Evolutionary conservation across 1,139 yeast species (phyloP).

Genomic region (Taphrina sp.): DNA sequence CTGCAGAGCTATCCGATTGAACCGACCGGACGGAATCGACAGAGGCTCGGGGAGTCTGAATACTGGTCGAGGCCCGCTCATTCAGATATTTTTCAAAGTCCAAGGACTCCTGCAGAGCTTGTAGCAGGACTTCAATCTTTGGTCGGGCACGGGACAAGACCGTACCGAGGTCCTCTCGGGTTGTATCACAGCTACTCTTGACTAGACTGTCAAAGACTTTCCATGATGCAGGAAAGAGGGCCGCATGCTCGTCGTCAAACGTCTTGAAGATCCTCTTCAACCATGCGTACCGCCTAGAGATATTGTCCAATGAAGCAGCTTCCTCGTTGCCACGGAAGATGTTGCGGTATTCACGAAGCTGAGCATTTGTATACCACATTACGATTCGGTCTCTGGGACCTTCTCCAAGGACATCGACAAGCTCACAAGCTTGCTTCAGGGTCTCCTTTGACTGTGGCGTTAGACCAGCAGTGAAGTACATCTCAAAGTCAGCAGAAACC

Average conservation of each 20-base stretch:
- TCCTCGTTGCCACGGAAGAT: conserved; percentile 76
- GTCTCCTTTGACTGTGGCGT: conserved; percentile 39
- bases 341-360: conserved; percentile 67
- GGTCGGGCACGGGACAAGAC: conserved; percentile 48
- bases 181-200: conserved; percentile 60
- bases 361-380: conserved; percentile 70
- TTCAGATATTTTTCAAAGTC: conserved; percentile 78
- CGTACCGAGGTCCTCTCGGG: conserved; percentile 62
- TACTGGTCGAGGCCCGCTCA: conserved; percentile 46
- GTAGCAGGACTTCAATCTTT: conserved; percentile 60
- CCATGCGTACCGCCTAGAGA: conserved; percentile 75
- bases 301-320: conserved; percentile 89
- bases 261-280: conserved; percentile 67
- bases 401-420: conserved; percentile 65
- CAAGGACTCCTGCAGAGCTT: conserved; percentile 59
- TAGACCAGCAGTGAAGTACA: conserved; percentile 44
- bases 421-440: conserved; percentile 63
- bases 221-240: conserved; percentile 72
- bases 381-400: conserved; percentile 62
- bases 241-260: conserved; percentile 54
- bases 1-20: conserved; percentile 3
- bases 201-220: conserved; percentile 62
- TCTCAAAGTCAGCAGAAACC: conserved; percentile 70
- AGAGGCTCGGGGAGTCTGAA: conserved; percentile 43
- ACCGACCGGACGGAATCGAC: conserved; percentile 27